These are phyloP conservation scores for Excoecaria agallocha DNA, from an alignment of 345 rosid species.

Conservation along the genomic window DNA sequence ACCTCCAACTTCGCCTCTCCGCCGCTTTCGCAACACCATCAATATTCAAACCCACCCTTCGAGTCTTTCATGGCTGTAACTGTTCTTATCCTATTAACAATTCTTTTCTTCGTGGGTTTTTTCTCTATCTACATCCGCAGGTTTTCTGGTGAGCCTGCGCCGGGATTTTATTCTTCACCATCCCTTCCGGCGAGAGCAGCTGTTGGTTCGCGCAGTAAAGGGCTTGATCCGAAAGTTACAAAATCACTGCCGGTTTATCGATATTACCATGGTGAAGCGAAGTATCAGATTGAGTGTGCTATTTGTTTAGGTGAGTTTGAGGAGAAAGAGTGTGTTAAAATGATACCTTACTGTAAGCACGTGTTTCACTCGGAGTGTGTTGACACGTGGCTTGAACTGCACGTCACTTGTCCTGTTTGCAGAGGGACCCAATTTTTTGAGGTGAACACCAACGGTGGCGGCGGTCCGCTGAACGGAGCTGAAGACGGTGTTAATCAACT, in stretches of 20 bases:
- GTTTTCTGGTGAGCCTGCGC: constrained; percentile 24
- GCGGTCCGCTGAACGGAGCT: background rate
- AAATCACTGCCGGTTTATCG: constrained; percentile 45
- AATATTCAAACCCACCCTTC: constrained; percentile 8
- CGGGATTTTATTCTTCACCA: constrained; percentile 4
- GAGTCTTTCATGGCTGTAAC: constrained; percentile 48
- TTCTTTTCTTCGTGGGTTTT: constrained; percentile 59
- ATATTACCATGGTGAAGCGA: constrained; percentile 36
- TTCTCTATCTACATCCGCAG: constrained; percentile 55
- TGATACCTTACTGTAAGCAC: constrained; percentile 51
- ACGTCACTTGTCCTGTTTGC: constrained; percentile 59
- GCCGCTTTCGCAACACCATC: constrained; percentile 5
- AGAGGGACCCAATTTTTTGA: constrained; percentile 41
- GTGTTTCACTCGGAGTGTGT: constrained; percentile 52
- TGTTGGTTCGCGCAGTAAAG: constrained; percentile 19
- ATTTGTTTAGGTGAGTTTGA: constrained; percentile 64
- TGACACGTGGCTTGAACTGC: constrained; percentile 52
- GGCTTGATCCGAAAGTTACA: constrained; percentile 39
- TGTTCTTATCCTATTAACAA: constrained; percentile 42
- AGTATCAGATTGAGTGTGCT: constrained; percentile 46
- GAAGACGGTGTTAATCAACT: background rate
- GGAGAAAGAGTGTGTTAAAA: constrained; percentile 41
- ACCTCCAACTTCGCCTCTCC: background rate
- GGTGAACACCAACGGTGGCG: background rate
- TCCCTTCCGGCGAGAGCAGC: background rate